phyloP scores from a whole-genome alignment of 208 protist genomes.

The Trypanosoma avium region DNA sequence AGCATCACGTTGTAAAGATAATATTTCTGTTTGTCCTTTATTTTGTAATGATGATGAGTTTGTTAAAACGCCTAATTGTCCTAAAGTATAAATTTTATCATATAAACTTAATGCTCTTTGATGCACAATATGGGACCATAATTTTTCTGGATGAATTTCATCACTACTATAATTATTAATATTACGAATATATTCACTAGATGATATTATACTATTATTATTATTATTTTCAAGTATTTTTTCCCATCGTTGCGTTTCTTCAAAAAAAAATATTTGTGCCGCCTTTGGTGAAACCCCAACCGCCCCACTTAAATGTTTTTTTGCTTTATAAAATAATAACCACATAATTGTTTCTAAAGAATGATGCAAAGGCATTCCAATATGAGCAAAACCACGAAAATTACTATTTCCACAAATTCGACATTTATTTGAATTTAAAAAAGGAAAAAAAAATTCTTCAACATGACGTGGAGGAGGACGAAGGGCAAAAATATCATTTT shows the following conservation, averaged over 20 bases:
- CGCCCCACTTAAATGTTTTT: conserved; percentile 5
- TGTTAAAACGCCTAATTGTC: conserved; percentile 12
- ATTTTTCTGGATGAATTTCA: neutral
- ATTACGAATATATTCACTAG: too few species aligned
- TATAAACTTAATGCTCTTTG: conserved; percentile 4
- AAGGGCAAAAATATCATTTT: neutral
- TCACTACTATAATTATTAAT: too few species aligned
- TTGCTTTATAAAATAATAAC: conserved; percentile 15
- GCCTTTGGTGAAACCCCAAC: conserved; percentile 21
- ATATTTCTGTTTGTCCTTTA: too few species aligned
- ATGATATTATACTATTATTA: neutral
- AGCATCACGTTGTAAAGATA: conserved; percentile 5
- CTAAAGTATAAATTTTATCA: conserved; percentile 5
- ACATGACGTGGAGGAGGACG: neutral
- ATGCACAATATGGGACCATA: conserved; percentile 3
- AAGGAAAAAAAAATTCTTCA: conserved; percentile 25
- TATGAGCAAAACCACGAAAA: neutral
- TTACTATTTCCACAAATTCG: conserved; percentile 23
- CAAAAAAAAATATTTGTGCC: conserved; percentile 11
- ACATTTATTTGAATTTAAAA: conserved; percentile 2
- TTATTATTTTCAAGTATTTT: neutral
- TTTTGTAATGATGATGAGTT: too few species aligned
- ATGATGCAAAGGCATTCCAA: conserved; percentile 1
- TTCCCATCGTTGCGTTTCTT: conserved; percentile 18
- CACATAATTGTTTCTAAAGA: conserved; percentile 21